Evolutionary conservation across 2,329 filamentous ascomycete genomes (phyloP), one percentile per base, ranked within the genome.

Genomic region (Ophiostoma quercus): DNA sequence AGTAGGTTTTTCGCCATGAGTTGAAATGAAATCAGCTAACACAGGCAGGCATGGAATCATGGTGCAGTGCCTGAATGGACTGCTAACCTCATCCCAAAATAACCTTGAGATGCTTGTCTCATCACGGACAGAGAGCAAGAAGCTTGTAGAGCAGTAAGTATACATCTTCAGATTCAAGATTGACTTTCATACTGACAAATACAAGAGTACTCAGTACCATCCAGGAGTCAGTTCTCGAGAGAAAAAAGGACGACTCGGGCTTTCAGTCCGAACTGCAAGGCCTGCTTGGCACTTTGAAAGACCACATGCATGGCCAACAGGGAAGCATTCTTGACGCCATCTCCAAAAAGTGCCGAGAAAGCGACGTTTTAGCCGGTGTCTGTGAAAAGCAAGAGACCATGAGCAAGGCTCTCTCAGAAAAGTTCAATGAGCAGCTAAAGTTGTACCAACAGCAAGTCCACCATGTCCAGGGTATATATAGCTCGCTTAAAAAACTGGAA

Each of bases 321-420:
- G 19, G 22, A 14, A 41, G 39, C 1, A 3, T 71, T 1, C 4
- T 65, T 25, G 37, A 71, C 22, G 34, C 66, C 12, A 8, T 73
- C 1, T n/a, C 22, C 29, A 47, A 41, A 19, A 66, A 63, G 14
- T 39, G 11, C 1, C 37, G 57, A 12, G 71, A 71, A 9, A 67
- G 39, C 1, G 54, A 67, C 6, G 19, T n/a, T 2, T 22, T 73
- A 1, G 67, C 16, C 3, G 51, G 62, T 2, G 7, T 73, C 3
- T 71, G 70, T 12, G 66, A 70, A 22, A 47, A 70, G 14, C 47
- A 68, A 66, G 71, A 71, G 22, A 66, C 43, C 0, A 69, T 71
- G n/a, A 65, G 25, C 22, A 16, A 8, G 4, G 37, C 62, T 8
- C 3, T 73, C 1, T 29, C 65, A 1, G 51, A 57, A 11, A 51